A percentile compares a stretch with the other conserved stretches of the same genome.
phyloP scores from a whole-genome alignment of 2,329 filamentous ascomycete genomes.

The Hymenoscyphus occultus region DNA sequence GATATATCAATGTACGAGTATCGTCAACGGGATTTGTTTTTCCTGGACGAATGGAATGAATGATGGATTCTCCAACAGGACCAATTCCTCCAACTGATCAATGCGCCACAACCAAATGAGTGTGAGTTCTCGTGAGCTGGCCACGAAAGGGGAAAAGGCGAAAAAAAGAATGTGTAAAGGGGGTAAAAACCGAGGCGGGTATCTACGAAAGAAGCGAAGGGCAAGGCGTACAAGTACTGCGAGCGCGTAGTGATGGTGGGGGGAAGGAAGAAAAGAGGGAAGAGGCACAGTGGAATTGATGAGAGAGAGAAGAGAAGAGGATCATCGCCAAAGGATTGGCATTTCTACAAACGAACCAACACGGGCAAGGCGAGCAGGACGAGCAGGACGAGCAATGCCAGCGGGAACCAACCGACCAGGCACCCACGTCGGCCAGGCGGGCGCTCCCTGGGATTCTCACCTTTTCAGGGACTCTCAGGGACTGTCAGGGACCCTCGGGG shows the following conservation, averaged over 20 bases:
- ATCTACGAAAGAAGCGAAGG: constrained; percentile 21
- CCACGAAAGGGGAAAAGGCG: constrained; percentile 19
- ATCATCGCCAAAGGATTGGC: neutral
- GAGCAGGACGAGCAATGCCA: neutral
- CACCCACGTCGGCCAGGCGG: neutral
- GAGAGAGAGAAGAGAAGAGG: neutral
- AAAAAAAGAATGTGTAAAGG: constrained; percentile 17
- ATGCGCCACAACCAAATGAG: constrained; percentile 20
- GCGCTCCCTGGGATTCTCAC: no score
- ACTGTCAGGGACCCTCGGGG: neutral
- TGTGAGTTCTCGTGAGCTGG: constrained; percentile 21
- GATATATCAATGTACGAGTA: no score
- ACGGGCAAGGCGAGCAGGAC: neutral
- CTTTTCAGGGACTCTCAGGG: neutral
- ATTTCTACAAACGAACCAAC: constrained; percentile 6
- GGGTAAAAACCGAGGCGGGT: neutral
- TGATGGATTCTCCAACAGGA: neutral
- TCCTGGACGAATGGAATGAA: neutral
- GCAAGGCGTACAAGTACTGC: constrained; percentile 10
- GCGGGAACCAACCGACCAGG: constrained; percentile 4
- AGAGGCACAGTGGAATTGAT: neutral
- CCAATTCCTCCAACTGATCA: neutral
- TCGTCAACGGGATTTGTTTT: neutral
- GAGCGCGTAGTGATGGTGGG: constrained; percentile 7
- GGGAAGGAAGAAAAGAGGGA: neutral